Percentiles rank a stretch among this genome's conserved stretches.
Conservation (phyloP, 2,329 filamentous ascomycete genomes). For the Ophiocordyceps camponoti-floridani region DNA sequence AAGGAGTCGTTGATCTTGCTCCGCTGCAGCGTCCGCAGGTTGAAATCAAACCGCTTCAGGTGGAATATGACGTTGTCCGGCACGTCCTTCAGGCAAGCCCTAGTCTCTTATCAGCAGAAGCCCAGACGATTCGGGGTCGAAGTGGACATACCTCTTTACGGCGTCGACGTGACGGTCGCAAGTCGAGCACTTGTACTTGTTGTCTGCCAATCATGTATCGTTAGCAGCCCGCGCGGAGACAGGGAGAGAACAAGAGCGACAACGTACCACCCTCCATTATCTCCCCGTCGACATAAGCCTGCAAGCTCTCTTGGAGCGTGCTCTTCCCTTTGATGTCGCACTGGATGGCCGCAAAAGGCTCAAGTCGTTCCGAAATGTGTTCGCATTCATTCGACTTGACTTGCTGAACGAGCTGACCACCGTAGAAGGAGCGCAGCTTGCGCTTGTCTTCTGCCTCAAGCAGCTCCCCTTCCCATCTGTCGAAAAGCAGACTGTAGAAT, state of each 20-base stretch:
- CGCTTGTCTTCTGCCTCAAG: conserved; percentile 48
- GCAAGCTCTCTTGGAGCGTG: conserved; percentile 67
- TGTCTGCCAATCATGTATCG: conserved; percentile 35
- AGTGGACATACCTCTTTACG: conserved; percentile 50
- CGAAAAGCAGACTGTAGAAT: conserved; percentile 88
- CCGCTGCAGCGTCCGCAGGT: conserved; percentile 56
- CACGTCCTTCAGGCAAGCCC: conserved; percentile 79
- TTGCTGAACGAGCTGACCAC: conserved; percentile 82
- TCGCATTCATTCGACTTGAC: conserved; percentile 88
- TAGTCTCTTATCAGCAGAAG: conserved; percentile 13
- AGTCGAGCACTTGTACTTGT: conserved; percentile 92
- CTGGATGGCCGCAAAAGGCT: conserved; percentile 87
- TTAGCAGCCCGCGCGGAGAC: neutral
- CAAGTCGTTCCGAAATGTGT: conserved; percentile 79
- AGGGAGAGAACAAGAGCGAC: neutral
- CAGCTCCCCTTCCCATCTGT: conserved; percentile 77
- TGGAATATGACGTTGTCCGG: conserved; percentile 94
- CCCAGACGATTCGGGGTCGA: neutral
- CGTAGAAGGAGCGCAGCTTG: conserved; percentile 67
- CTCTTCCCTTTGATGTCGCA: conserved; percentile 91
- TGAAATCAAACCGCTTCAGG: conserved; percentile 75
- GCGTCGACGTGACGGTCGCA: conserved; percentile 84
- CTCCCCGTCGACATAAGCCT: conserved; percentile 92
- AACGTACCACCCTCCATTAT: conserved; percentile 70
- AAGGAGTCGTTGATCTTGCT: conserved; percentile 96